Base-by-base conservation (phyloP, 441 rosid species). In the Viola pubescens region DNA sequence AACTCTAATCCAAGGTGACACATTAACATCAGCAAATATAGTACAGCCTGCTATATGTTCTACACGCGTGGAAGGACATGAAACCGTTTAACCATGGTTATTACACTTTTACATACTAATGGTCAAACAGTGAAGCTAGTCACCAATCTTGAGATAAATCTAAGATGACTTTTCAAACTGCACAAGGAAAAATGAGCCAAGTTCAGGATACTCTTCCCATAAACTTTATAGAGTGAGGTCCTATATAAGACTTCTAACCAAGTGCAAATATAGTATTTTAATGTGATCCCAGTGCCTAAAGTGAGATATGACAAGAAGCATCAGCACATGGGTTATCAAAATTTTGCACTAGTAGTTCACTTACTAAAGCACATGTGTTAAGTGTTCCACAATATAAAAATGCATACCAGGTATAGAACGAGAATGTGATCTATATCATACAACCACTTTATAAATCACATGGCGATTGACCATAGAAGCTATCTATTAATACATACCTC, bases 401-500 rank as follows among this genome's bases (percentile, higher is more conserved):
- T 16, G 14, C 38, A 52, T 9, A 26, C 52, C n/a, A 34, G n/a
- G 5, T 37, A 44, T 6, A 59, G 4, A 14, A 48, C 1, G 45
- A 44, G 41, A 39, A 19, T 14, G 41, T 6, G 37, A 37, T 43
- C 8, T 5, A 16, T 1, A 19, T 44, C 45, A 40, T 6, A 10
- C n/a, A 56, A 26, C 42, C 7, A 54, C 14, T 4, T 7, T 19
- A 54, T 58, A 13, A 41, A 40, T 46, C 10, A 45, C 26, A 52
- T 12, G 3, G 11, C 14, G 45, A 52, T 6, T 10, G 11, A 56
- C 42, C 44, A 11, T 38, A 49, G 3, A 52, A 38, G 37, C 54
- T 10, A 54, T 47, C 41, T 13, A 54, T 49, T 51, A 46, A 57
- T 6, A 60, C 75, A 59, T 76, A 92, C 97, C 92, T 85, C 7